A percentile compares a stretch with the other conserved stretches of the same genome.
These are phyloP conservation scores for Fusarium anthophilum DNA, from an alignment of 2,329 filamentous ascomycete species.

Conservation along the genomic window DNA sequence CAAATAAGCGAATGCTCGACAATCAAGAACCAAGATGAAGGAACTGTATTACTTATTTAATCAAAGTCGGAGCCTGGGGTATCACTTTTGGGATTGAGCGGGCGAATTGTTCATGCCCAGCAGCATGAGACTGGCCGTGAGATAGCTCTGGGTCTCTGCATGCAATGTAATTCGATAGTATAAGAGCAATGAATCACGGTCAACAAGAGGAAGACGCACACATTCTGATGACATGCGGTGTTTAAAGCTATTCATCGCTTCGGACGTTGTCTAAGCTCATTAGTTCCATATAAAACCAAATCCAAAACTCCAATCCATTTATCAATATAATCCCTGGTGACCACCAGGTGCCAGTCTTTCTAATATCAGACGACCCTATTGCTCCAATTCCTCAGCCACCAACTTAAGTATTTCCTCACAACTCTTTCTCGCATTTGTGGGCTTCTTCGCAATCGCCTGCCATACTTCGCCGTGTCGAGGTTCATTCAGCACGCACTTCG, in stretches of 20 bases:
- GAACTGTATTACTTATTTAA: slow-evolving; percentile 23
- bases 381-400: slow-evolving; percentile 66
- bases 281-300: slow-evolving; percentile 15
- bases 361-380: slow-evolving; percentile 5
- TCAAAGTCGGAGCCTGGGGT: slow-evolving; percentile 14
- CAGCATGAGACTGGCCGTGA: slow-evolving; percentile 18
- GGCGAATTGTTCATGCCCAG: slow-evolving; percentile 15
- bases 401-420: slow-evolving; percentile 85
- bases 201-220: neutral
- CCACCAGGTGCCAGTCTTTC: neutral
- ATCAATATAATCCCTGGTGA: neutral
- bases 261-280: slow-evolving; percentile 23
- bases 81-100: slow-evolving; percentile 15
- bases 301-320: slow-evolving; percentile 23
- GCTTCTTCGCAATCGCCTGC: slow-evolving; percentile 87
- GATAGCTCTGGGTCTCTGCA: slow-evolving; percentile 8
- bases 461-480: slow-evolving; percentile 93
- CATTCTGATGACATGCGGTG: neutral
- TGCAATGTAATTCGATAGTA: slow-evolving; percentile 25
- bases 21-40: neutral
- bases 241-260: neutral
- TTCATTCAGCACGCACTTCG: slow-evolving; percentile 83
- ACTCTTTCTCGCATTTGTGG: slow-evolving; percentile 77
- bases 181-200: slow-evolving; percentile 27
- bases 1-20: slow-evolving; percentile 40